phyloP scores from a whole-genome alignment of 768 basidiomycete genomes.

The Coprinopsis cinerea region DNA sequence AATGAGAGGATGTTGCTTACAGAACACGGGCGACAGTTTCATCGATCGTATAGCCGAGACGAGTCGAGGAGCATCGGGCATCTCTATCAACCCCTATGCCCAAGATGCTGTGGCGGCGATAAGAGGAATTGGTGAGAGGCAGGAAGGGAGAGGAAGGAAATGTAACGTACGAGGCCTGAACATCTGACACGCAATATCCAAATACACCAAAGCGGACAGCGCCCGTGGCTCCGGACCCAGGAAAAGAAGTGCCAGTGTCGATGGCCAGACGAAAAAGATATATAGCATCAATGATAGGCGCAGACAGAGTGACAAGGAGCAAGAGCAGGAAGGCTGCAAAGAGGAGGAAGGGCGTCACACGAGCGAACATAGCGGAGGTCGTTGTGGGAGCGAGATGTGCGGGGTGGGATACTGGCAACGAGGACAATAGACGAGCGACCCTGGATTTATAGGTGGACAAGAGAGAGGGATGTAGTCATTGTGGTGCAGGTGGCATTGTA shows the following conservation, averaged over 20 bases:
- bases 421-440: neutral
- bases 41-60: conserved; percentile 55
- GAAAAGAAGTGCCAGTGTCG: conserved; percentile 20
- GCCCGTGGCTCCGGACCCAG: conserved; percentile 29
- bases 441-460: conserved; percentile 9
- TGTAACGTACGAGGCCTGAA: conserved; percentile 36
- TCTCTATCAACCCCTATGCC: conserved; percentile 33
- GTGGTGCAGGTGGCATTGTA: neutral
- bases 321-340: conserved; percentile 55
- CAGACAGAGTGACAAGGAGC: conserved; percentile 56
- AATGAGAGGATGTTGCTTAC: no score
- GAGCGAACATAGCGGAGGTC: conserved; percentile 23
- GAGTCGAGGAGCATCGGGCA: conserved; percentile 39
- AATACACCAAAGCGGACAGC: conserved; percentile 53
- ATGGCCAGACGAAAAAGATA: conserved; percentile 48
- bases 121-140: conserved; percentile 13
- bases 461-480: neutral
- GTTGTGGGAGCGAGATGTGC: conserved; percentile 4
- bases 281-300: conserved; percentile 51
- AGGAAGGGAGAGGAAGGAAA: conserved; percentile 4
- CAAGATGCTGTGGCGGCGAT: conserved; percentile 31
- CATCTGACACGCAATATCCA: conserved; percentile 52
- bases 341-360: conserved; percentile 35
- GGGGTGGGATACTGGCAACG: conserved; percentile 4
- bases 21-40: conserved; percentile 38